A percentile compares a stretch with the other conserved stretches of the same genome.
Conservation (phyloP, 1,139 yeast genomes). For the Geotrichum klebahnii region DNA sequence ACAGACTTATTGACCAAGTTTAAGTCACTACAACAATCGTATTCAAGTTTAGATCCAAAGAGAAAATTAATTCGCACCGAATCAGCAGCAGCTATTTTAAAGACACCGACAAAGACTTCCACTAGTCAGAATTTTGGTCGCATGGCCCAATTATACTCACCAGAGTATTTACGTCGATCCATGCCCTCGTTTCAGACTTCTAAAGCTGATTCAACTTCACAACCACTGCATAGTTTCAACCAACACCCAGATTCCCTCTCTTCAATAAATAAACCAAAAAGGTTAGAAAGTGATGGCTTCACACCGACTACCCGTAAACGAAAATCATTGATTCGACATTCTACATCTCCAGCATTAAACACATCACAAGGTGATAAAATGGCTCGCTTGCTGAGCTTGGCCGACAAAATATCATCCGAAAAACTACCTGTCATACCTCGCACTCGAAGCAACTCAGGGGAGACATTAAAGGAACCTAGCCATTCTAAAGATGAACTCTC, state of each 20-base stretch:
- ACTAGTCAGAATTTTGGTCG: neutral
- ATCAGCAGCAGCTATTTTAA: slow-evolving; percentile 1
- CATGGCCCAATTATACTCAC: neutral
- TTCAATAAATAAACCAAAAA: no score
- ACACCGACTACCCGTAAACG: neutral
- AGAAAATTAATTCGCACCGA: neutral
- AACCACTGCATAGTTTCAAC: no score
- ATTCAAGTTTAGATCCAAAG: neutral
- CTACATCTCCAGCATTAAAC: slow-evolving; percentile 3
- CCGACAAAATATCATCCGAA: neutral
- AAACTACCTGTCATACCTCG: neutral
- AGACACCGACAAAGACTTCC: slow-evolving; percentile 2
- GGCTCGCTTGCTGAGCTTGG: slow-evolving; percentile 5
- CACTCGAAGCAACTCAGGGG: neutral
- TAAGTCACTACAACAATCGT: neutral
- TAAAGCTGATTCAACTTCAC: no score
- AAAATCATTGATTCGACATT: neutral
- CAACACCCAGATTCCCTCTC: no score
- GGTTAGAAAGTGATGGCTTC: no score
- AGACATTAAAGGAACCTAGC: neutral
- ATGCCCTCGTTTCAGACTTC: neutral
- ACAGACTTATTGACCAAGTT: slow-evolving; percentile 12
- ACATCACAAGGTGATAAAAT: slow-evolving; percentile 1
- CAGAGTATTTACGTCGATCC: slow-evolving; percentile 1
- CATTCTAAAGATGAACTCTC: neutral